Percentiles rank a stretch among this genome's conserved stretches.
Evolutionary conservation across 176 grass and related monocot genomes (phyloP).

Genomic region (Pontederia crassipes): DNA sequence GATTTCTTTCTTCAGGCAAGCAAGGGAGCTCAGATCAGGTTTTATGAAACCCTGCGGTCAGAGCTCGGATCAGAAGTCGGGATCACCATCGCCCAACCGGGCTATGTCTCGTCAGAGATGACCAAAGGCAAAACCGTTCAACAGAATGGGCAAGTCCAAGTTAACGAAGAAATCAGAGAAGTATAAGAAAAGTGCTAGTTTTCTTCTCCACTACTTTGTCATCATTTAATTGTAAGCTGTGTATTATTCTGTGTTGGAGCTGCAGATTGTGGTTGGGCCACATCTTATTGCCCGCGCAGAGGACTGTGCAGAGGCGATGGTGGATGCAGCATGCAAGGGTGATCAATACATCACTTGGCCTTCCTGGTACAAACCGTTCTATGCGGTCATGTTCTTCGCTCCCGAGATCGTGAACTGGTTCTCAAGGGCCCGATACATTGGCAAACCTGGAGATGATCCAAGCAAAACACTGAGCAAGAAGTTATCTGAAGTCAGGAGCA

Average conservation of each 20-base stretch:
- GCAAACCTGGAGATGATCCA: too few species aligned
- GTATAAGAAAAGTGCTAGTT: slow-evolving; percentile 18
- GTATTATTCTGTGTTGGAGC: neutral
- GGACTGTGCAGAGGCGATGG: slow-evolving; percentile 41
- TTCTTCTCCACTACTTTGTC: neutral
- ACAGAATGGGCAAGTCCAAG: slow-evolving; percentile 47
- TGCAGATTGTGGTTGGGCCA: slow-evolving; percentile 44
- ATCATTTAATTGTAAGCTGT: neutral
- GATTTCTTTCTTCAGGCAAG: slow-evolving; percentile 33
- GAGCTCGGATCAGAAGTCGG: slow-evolving; percentile 53
- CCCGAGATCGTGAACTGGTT: slow-evolving; percentile 69
- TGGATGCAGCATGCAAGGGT: slow-evolving; percentile 46
- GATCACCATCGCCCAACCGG: slow-evolving; percentile 59
- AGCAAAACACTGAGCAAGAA: too few species aligned
- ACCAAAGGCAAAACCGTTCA: slow-evolving; percentile 74
- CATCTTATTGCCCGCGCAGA: slow-evolving; percentile 57
- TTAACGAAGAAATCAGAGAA: slow-evolving; percentile 44
- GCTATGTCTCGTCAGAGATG: slow-evolving; percentile 69
- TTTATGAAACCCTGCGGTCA: slow-evolving; percentile 62
- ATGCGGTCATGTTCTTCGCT: slow-evolving; percentile 66
- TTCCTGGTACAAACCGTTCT: slow-evolving; percentile 72
- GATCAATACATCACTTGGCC: slow-evolving; percentile 71
- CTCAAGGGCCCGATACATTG: slow-evolving; percentile 3
- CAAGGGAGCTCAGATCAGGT: slow-evolving; percentile 58
- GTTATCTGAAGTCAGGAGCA: too few species aligned